phyloP scores from a whole-genome alignment of 2,329 filamentous ascomycete species.

The Rhexocercosporidium sp. region DNA sequence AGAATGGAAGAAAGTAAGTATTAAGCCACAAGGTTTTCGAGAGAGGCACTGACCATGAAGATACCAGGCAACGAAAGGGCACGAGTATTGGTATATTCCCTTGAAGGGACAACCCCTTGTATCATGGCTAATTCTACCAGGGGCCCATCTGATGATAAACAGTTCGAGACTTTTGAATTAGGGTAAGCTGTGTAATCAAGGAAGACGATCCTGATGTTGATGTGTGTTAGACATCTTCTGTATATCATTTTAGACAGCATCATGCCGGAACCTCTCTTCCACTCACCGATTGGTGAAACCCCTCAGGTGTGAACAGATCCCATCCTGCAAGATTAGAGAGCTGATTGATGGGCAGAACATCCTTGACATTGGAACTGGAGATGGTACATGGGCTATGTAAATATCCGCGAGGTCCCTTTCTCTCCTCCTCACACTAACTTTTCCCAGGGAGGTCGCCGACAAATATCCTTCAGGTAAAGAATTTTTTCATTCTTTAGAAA shows the following conservation, averaged over 20 bases:
- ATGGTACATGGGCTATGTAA: conserved; percentile 9
- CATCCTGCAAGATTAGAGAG: not conserved
- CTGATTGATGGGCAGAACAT: not conserved
- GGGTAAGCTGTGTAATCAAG: not conserved
- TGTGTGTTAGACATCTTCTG: not conserved
- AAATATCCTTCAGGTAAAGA: conserved; percentile 4
- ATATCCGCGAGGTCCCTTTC: not conserved
- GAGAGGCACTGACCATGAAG: not conserved
- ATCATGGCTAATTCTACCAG: not conserved
- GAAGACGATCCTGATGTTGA: not conserved
- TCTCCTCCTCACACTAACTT: not conserved
- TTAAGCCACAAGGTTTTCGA: not conserved
- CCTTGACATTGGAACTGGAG: conserved; percentile 2
- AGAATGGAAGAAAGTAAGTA: conserved; percentile 1
- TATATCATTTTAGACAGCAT: not conserved
- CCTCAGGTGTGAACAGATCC: not conserved
- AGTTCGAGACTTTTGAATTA: conserved; percentile 2
- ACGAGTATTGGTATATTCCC: not conserved
- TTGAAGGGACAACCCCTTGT: not conserved
- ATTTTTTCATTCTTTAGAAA: not conserved
- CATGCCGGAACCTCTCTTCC: conserved; percentile 9
- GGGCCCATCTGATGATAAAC: conserved; percentile 1
- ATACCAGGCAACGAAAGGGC: conserved; percentile 4
- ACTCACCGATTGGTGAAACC: not conserved
- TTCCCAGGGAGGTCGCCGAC: not conserved